Conservation (phyloP, 306 rosid genomes). For the Medicago ruthenica region DNA sequence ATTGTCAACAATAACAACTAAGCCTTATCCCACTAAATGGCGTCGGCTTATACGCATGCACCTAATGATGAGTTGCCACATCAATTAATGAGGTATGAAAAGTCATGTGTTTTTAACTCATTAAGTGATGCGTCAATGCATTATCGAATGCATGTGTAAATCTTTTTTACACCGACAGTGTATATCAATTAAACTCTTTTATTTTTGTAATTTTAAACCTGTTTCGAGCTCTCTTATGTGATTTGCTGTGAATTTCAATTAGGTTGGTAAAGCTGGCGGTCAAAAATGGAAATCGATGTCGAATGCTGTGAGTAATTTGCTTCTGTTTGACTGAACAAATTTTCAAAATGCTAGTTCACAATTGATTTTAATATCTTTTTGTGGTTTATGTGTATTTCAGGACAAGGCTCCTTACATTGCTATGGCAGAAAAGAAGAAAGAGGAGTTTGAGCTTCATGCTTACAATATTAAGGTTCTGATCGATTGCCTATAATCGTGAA, state of each 20-base stretch:
- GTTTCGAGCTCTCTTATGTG: background rate
- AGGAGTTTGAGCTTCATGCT: background rate
- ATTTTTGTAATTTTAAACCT: background rate
- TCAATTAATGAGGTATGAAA: too few species aligned
- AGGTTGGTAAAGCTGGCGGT: conserved; percentile 85
- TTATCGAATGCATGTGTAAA: too few species aligned
- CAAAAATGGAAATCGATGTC: conserved; percentile 73
- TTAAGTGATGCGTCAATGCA: too few species aligned
- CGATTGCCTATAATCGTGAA: background rate
- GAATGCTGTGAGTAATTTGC: conserved; percentile 62
- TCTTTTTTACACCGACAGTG: too few species aligned
- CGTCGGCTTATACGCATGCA: too few species aligned
- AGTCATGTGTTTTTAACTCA: too few species aligned
- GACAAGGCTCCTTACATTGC: conserved; percentile 72
- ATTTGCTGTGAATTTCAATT: background rate
- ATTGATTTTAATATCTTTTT: background rate
- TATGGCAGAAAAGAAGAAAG: conserved; percentile 16
- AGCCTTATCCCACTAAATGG: too few species aligned
- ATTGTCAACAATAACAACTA: too few species aligned
- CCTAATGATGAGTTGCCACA: too few species aligned
- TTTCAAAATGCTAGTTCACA: background rate
- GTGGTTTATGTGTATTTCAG: conserved; percentile 29
- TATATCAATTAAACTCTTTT: background rate
- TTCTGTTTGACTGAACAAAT: background rate
- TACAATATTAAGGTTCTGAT: background rate